Evolutionary conservation across 768 basidiomycete species (phyloP).

Genomic region (Mycena indigotica): DNA sequence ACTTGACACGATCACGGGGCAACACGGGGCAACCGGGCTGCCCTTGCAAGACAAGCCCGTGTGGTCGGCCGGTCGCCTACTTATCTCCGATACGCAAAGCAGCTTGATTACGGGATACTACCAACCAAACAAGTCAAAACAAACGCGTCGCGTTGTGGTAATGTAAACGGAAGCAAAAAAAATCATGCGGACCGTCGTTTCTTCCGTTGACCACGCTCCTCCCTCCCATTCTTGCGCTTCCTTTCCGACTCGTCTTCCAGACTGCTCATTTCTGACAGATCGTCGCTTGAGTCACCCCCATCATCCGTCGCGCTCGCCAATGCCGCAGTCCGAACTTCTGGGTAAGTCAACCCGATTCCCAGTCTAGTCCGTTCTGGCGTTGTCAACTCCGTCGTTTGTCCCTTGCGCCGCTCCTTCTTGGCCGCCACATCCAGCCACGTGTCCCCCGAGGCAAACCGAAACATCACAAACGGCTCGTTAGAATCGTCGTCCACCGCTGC

Average conservation of each 20-base stretch:
- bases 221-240: not conserved
- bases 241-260: not conserved
- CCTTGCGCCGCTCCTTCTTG: constrained; percentile 15
- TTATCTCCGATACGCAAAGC: no score
- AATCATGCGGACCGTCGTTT: not conserved
- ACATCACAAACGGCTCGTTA: constrained; percentile 19
- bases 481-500: constrained; percentile 14
- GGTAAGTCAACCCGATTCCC: constrained; percentile 18
- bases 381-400: constrained; percentile 6
- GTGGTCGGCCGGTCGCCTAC: no score
- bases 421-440: constrained; percentile 21
- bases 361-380: constrained; percentile 15
- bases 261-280: constrained; percentile 7
- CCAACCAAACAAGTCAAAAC: not conserved
- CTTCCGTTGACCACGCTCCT: not conserved
- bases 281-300: constrained; percentile 11
- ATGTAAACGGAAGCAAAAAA: not conserved
- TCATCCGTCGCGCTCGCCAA: constrained; percentile 1
- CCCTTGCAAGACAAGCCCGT: no score
- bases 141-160: not conserved
- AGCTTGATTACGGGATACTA: not conserved
- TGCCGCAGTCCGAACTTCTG: constrained; percentile 17
- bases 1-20: no score
- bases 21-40: no score
- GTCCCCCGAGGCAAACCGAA: constrained; percentile 18